Conservation (phyloP, 176 grass and related monocot genomes). For the Aegilops sharonensis region DNA sequence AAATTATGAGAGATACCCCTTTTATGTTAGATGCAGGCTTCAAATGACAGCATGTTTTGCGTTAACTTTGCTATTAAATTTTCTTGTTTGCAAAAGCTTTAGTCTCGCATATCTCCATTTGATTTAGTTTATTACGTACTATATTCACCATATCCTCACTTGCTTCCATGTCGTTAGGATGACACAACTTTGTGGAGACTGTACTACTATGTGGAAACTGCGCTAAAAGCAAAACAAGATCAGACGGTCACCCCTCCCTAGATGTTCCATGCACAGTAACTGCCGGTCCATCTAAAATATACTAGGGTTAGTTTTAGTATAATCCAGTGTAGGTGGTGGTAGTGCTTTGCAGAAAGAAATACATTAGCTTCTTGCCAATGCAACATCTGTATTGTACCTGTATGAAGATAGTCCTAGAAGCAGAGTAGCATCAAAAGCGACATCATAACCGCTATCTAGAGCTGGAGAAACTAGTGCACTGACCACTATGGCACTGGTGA, state of each 20-base stretch:
- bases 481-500: neutral
- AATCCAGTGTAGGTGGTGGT: neutral
- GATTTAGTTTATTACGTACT: neutral
- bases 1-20: neutral
- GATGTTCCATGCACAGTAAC: neutral
- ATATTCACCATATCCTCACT: neutral
- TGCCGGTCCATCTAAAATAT: neutral
- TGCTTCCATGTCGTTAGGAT: constrained; percentile 47
- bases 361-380: neutral
- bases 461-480: neutral
- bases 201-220: constrained; percentile 61
- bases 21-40: neutral
- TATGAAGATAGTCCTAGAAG: neutral
- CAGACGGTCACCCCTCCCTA: neutral
- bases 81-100: neutral
- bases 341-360: neutral
- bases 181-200: constrained; percentile 70
- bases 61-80: neutral
- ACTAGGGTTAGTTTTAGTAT: neutral
- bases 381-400: neutral
- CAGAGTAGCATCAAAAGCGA: neutral
- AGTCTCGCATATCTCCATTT: neutral
- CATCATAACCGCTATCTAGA: neutral
- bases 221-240: constrained; percentile 39
- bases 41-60: neutral